Conservation (phyloP, 768 basidiomycete genomes). For the Cubamyces sp. region DNA sequence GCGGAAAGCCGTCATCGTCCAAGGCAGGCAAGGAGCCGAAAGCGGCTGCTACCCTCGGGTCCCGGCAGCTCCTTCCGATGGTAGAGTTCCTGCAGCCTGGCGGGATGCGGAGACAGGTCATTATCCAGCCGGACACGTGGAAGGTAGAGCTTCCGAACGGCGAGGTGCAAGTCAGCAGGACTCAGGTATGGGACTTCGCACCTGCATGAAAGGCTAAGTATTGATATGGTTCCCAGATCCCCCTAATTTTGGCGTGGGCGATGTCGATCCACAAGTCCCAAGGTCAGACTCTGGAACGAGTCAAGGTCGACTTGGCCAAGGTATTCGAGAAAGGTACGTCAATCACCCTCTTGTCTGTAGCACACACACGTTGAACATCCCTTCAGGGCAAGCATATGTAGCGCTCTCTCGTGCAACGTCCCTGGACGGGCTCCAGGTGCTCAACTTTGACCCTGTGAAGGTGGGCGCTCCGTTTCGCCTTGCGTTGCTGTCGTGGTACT, state of each 20-base stretch:
- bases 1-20: conserved; percentile 37
- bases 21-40: conserved; percentile 20
- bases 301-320: conserved; percentile 90
- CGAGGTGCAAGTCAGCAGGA: conserved; percentile 77
- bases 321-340: conserved; percentile 88
- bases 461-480: conserved; percentile 41
- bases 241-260: conserved; percentile 92
- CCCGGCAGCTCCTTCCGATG: conserved; percentile 57
- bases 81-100: conserved; percentile 78
- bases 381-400: conserved; percentile 85
- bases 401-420: conserved; percentile 88
- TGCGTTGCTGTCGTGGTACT: neutral
- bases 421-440: conserved; percentile 82
- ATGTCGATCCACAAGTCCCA: conserved; percentile 99
- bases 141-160: conserved; percentile 89
- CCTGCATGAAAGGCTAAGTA: neutral
- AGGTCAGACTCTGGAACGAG: conserved; percentile 93
- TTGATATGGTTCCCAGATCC: conserved; percentile 55
- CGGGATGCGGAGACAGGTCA: conserved; percentile 52
- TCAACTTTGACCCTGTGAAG: conserved; percentile 77
- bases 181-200: conserved; percentile 59
- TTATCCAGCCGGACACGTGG: conserved; percentile 76
- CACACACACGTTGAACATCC: neutral
- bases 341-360: neutral
- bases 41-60: conserved; percentile 7